A percentile compares a stretch with the other conserved stretches of the same genome.
These are phyloP conservation scores for Aureoboletus auriporus DNA, from an alignment of 768 basidiomycete genomes.

Conservation along the genomic window DNA sequence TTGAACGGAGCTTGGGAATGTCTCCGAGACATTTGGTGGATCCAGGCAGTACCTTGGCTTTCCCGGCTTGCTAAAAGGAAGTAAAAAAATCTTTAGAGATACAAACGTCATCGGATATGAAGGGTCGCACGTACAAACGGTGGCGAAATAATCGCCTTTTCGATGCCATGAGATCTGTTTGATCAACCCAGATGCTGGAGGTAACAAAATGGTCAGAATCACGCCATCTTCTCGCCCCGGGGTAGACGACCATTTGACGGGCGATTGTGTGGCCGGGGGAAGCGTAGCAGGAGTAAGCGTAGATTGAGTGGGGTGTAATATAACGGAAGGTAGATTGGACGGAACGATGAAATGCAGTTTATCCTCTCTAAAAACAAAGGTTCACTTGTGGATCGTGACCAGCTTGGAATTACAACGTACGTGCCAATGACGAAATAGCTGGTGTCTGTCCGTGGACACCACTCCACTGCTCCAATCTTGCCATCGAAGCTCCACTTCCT, in stretches of 20 bases:
- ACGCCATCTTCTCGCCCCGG: conserved; percentile 47
- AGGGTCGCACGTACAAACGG: conserved; percentile 72
- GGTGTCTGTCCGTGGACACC: conserved; percentile 88
- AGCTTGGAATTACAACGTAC: conserved; percentile 45
- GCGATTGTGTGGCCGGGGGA: conserved; percentile 57
- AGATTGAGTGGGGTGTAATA: conserved; percentile 56
- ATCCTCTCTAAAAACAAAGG: conserved; percentile 58
- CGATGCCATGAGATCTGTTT: conserved; percentile 91
- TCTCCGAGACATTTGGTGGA: conserved; percentile 90
- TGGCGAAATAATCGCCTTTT: conserved; percentile 92
- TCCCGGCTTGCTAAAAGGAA: conserved; percentile 51
- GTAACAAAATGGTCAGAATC: conserved; percentile 58
- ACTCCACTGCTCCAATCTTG: conserved; percentile 82
- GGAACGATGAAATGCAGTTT: conserved; percentile 76
- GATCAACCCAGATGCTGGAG: conserved; percentile 62
- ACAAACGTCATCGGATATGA: conserved; percentile 2
- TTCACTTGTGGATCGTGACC: conserved; percentile 6
- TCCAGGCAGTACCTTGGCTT: conserved; percentile 83
- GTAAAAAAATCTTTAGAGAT: conserved; percentile 5
- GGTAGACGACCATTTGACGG: conserved; percentile 66
- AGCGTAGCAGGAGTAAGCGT: conserved; percentile 61
- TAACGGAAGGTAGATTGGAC: conserved; percentile 62
- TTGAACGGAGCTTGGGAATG: conserved; percentile 98
- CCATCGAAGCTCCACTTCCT: conserved; percentile 80
- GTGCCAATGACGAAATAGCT: conserved; percentile 74